Conservation (phyloP, 2,329 filamentous ascomycete species). For the Zasmidium citrigriseum region DNA sequence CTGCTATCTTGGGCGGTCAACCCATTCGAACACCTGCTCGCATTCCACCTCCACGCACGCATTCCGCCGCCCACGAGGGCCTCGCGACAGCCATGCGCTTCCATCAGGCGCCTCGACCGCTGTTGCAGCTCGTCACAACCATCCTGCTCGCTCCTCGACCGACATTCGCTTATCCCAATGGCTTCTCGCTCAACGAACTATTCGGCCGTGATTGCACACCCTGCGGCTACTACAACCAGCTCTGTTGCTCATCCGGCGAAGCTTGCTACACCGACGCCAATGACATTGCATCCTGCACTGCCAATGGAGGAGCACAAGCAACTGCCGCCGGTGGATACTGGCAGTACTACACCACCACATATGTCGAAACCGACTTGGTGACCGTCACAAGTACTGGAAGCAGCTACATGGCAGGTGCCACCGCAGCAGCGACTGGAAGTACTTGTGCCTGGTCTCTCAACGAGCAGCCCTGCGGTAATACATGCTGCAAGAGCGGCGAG, state of each 20-base stretch:
- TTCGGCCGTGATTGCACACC: conserved; percentile 38
- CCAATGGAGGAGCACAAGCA: conserved; percentile 19
- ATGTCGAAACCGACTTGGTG: conserved; percentile 55
- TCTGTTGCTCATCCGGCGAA: conserved; percentile 51
- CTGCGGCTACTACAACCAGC: conserved; percentile 54
- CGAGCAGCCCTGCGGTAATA: conserved; percentile 64
- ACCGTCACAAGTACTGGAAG: conserved; percentile 57
- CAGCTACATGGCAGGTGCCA: conserved; percentile 39
- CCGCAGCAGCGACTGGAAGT: conserved; percentile 28
- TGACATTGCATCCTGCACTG: conserved; percentile 51
- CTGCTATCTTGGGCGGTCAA: not conserved
- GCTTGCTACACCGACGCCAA: conserved; percentile 53
- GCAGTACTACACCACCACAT: conserved; percentile 60
- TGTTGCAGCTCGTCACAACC: conserved; percentile 31
- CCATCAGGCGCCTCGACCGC: conserved; percentile 25
- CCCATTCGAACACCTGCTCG: not conserved
- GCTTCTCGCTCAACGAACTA: conserved; percentile 36
- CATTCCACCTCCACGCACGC: conserved; percentile 1
- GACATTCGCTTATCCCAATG: conserved; percentile 31
- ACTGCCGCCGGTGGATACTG: conserved; percentile 42
- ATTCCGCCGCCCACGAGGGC: conserved; percentile 8
- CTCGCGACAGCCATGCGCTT: conserved; percentile 24
- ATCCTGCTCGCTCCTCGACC: conserved; percentile 28
- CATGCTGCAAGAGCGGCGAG: conserved; percentile 71
- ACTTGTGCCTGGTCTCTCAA: conserved; percentile 49